Conservation (phyloP, 768 basidiomycete species). For the Mycena maculata region DNA sequence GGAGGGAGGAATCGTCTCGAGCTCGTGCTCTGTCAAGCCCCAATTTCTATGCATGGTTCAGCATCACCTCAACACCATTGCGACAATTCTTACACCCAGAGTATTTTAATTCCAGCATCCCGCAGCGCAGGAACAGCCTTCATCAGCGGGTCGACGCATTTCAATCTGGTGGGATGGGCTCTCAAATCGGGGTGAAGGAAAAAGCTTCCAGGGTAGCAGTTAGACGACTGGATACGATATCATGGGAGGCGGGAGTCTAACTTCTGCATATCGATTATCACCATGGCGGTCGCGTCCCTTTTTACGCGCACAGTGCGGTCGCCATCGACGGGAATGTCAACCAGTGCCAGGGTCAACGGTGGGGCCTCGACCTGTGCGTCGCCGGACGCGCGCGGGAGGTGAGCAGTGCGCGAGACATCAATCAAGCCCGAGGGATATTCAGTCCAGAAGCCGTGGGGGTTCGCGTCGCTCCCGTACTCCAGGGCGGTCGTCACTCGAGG, state of each 20-base stretch:
- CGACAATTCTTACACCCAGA: slow-evolving; percentile 67
- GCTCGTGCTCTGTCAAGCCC: slow-evolving; percentile 75
- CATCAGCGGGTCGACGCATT: slow-evolving; percentile 67
- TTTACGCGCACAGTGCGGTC: slow-evolving; percentile 63
- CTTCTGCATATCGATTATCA: slow-evolving; percentile 85
- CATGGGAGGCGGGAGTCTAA: slow-evolving; percentile 41
- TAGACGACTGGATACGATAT: background rate
- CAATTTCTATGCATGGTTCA: slow-evolving; percentile 61
- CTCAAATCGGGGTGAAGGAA: slow-evolving; percentile 73
- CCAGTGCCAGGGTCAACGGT: slow-evolving; percentile 51
- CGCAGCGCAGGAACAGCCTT: slow-evolving; percentile 61
- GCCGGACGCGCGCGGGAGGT: slow-evolving; percentile 45
- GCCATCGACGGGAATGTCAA: slow-evolving; percentile 67
- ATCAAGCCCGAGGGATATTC: slow-evolving; percentile 75
- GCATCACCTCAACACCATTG: slow-evolving; percentile 3
- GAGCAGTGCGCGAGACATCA: slow-evolving; percentile 65
- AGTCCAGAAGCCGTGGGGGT: slow-evolving; percentile 64
- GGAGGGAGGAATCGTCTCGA: slow-evolving; percentile 70
- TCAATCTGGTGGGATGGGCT: slow-evolving; percentile 64
- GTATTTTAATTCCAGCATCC: slow-evolving; percentile 62
- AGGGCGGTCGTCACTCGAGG: slow-evolving; percentile 57
- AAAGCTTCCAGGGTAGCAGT: slow-evolving; percentile 53
- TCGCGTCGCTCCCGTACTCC: slow-evolving; percentile 65
- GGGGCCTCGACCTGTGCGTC: slow-evolving; percentile 40
- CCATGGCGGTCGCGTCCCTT: slow-evolving; percentile 61